Percentiles rank a stretch among this genome's conserved stretches.
phyloP scores from a whole-genome alignment of 495 filamentous ascomycete genomes.

The Penicillium malachiteum region DNA sequence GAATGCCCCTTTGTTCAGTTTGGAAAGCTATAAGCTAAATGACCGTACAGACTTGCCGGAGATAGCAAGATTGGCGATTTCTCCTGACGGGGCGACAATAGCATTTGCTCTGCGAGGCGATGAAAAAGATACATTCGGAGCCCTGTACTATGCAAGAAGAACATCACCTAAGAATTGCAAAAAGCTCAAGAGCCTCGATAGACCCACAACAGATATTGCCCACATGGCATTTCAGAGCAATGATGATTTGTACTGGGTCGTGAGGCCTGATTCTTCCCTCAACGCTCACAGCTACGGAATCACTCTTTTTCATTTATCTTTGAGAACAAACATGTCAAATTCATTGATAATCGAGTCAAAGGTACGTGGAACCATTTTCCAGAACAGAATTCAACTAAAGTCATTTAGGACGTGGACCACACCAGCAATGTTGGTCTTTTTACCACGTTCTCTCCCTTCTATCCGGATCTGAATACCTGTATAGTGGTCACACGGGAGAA shows the following conservation, averaged over 20 bases:
- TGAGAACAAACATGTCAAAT: background rate
- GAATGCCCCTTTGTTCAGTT: background rate
- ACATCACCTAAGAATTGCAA: background rate
- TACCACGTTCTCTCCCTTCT: slow-evolving; percentile 26
- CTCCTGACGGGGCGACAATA: slow-evolving; percentile 24
- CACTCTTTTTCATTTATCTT: slow-evolving; percentile 1
- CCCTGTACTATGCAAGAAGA: slow-evolving; percentile 5
- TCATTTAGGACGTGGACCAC: background rate
- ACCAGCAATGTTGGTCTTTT: slow-evolving; percentile 16
- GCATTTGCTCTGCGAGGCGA: slow-evolving; percentile 19
- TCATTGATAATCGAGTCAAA: background rate
- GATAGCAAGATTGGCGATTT: slow-evolving; percentile 28
- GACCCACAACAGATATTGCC: slow-evolving; percentile 21
- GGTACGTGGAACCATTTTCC: background rate
- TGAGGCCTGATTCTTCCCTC: slow-evolving; percentile 14
- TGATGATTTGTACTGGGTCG: slow-evolving; percentile 13
- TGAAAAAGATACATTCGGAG: background rate
- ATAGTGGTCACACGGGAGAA: slow-evolving; percentile 29
- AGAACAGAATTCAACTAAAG: background rate
- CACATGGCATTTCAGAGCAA: slow-evolving; percentile 25
- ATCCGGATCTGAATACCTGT: slow-evolving; percentile 16
- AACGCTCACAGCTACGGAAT: slow-evolving; percentile 21
- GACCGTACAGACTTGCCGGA: slow-evolving; percentile 6
- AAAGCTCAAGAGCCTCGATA: slow-evolving; percentile 8
- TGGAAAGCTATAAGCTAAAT: background rate